Base-by-base conservation (phyloP, 345 rosid genomes). In the Aquilaria malaccensis region DNA sequence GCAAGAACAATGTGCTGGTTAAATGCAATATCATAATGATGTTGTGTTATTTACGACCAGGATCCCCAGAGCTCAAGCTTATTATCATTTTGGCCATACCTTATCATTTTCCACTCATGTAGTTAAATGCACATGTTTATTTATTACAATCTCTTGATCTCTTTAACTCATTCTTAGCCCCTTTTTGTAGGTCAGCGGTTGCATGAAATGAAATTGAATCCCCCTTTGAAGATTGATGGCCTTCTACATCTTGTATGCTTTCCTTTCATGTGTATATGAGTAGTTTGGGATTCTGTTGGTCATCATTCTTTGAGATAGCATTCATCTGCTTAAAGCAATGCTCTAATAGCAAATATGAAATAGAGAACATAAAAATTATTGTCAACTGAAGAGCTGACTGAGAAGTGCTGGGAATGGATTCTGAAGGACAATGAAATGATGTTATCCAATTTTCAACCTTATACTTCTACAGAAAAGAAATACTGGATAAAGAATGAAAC, bases 191-290 rank as follows among this genome's bases (percentile, higher is more conserved):
- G 92, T 78, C 98, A 89, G 66, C 79, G 95, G 62, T 80, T 89
- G 70, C 90, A 86, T 77, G 96, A 83, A 74, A 89, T 87, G 92
- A 60, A 71, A 70, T 62, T 87, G 55, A 84, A 77, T 66, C 88
- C 94, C 72, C 89, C 99, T 13, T 62, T 61, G 64, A 82, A 84
- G 67, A 51, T 87, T 68, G 53, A 58, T 52, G 63, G 69, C 50
- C 77, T 85, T 71, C 63, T 83, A 70, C 85, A 80, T 75, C 66
- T 73, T 56, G 94, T 89, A 70, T 72, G 91, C 77, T 63, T 29
- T 65, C 70, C 58, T 58, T 65, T 61, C 46, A n/a, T 63, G 54
- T 62, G 33, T 43, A 12, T 51, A 43, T 60, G 51, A 30, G 50
- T 43, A 3, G n/a, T 56, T 59, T 14, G 11, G 15, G 6, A 13